Base-by-base conservation (phyloP, 2,329 filamentous ascomycete species). In the Madurella fahalii region DNA sequence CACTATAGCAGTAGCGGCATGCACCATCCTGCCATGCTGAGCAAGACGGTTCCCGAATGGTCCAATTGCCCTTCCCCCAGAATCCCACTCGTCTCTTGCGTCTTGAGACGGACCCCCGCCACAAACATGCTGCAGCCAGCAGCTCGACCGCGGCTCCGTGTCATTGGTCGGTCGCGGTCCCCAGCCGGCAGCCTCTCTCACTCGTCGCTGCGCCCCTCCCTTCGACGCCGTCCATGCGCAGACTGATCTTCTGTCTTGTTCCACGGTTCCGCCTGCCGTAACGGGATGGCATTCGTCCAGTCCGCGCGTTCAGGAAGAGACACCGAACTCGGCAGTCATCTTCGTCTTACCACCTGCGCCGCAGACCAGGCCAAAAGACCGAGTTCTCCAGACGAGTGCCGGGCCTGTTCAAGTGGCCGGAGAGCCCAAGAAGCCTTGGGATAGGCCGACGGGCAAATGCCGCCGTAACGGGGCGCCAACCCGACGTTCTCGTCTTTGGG, bases 141-240 rank as follows among this genome's bases (percentile, higher is more conserved):
- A 45, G 39, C 17, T 30, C 44, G 32, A 30, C n/a, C 43, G 25
- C 44, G 37, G 43, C 34, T 8, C 40, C 44, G 31, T 9, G 41
- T 37, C 20, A 50, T 50, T 54, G 50, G 50, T 32, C 43, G 37
- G 25, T 42, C n/a, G n/a, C 20, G 12, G 25, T 42, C 8, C 50
- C 37, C 37, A 25, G 37, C 50, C 39, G 37, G 37, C 37, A 42
- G 25, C 25, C 17, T 12, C 25, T 7, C 3, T 25, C 16, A 11
- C 16, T 32, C 25, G 11, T 37, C 25, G 39, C 40, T 43, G 25
- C 39, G 47, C n/a, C 47, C 4, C 34, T 31, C 17, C 17, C n/a
- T 39, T 31, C 18, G n/a, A 41, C 42, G 50, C 50, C 43, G 50
- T 41, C 43, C 37, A 41, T 37, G 20, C 20, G 43, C 50, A 41